A percentile compares a stretch with the other conserved stretches of the same genome.
phyloP scores from a whole-genome alignment of 2,329 filamentous ascomycete species.

The Macrophomina pseudophaseolina region DNA sequence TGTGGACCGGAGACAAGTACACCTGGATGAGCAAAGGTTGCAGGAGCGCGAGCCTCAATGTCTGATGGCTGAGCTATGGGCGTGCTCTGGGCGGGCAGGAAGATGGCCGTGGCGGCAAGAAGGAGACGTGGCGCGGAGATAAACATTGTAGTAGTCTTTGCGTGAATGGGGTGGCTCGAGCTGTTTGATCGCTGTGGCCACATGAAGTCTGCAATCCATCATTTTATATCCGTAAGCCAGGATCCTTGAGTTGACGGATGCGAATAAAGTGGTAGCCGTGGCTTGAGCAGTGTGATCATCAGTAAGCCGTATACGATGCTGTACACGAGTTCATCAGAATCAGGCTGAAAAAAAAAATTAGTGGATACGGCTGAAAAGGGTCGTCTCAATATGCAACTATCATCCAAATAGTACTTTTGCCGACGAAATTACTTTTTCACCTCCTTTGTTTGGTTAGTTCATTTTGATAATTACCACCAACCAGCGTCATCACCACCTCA shows the following conservation, averaged over 20 bases:
- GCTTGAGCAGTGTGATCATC: not conserved
- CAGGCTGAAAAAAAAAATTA: not conserved
- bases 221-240: not conserved
- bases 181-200: not conserved
- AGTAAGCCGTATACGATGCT: not conserved
- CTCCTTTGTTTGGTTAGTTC: not conserved
- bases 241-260: not conserved
- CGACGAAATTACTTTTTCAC: not conserved
- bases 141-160: not conserved
- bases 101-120: conserved; percentile 42
- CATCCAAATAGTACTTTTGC: not conserved
- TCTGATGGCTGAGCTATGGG: not conserved
- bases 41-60: not conserved
- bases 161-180: not conserved
- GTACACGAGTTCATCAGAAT: not conserved
- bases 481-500: no score
- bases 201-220: not conserved
- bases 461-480: not conserved
- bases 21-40: not conserved
- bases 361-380: not conserved
- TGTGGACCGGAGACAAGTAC: not conserved
- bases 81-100: not conserved
- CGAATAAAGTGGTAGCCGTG: not conserved
- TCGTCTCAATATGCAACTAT: not conserved
- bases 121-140: conserved; percentile 29